Evolutionary conservation across 1,139 yeast species (phyloP).

Genomic region (Blastobotrys illinoisensis): DNA sequence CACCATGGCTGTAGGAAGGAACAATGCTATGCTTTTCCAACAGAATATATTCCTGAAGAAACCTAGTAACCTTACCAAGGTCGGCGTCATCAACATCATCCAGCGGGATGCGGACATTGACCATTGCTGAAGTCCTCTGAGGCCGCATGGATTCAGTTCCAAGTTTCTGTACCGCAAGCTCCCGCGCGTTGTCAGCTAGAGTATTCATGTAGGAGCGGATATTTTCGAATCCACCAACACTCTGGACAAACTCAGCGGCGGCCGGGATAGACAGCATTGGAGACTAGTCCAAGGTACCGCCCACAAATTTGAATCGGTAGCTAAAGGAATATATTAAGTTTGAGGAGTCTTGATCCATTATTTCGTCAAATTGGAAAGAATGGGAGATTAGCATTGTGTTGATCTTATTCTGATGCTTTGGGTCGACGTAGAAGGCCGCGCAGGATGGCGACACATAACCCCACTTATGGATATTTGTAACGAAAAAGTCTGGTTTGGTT

Average conservation of each 20-base stretch:
- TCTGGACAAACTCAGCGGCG: conserved; percentile 49
- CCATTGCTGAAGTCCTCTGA: conserved; percentile 39
- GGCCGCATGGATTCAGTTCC: conserved; percentile 19
- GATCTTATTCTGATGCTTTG: conserved; percentile 44
- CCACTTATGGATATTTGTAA: conserved; percentile 70
- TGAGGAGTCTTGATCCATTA: conserved; percentile 16
- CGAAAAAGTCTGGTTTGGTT: conserved; percentile 56
- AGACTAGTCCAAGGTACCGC: conserved; percentile 36
- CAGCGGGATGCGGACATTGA: conserved; percentile 44
- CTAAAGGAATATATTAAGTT: background rate
- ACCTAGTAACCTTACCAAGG: conserved; percentile 11
- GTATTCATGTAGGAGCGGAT: conserved; percentile 45
- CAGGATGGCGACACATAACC: conserved; percentile 52
- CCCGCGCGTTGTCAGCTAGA: conserved; percentile 43
- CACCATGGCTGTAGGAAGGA: conserved; percentile 43
- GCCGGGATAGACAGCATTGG: conserved; percentile 32
- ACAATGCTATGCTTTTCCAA: conserved; percentile 41
- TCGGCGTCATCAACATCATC: conserved; percentile 10
- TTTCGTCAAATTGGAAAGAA: conserved; percentile 15
- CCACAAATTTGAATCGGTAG: conserved; percentile 33
- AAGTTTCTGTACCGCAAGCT: conserved; percentile 33
- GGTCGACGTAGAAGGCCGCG: conserved; percentile 56
- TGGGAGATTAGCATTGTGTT: conserved; percentile 56
- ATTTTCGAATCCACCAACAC: conserved; percentile 56
- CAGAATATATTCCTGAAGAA: conserved; percentile 22